These are phyloP conservation scores for Aspergillus pseudoterreus DNA, from an alignment of 2,329 filamentous ascomycete genomes.

Conservation along the genomic window DNA sequence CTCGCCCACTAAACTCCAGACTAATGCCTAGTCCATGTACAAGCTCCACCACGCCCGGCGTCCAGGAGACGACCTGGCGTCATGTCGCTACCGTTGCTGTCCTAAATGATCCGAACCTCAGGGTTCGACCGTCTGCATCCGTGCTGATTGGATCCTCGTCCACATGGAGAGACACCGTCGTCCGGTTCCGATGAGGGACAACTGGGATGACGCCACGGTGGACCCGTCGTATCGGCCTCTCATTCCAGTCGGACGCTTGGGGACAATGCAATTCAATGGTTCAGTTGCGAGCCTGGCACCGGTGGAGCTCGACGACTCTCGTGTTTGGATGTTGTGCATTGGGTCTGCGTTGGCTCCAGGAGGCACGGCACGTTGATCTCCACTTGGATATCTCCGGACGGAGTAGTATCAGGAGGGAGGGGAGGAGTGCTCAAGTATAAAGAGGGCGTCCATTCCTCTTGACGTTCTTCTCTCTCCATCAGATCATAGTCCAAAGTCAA, in stretches of 20 bases:
- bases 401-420: not conserved
- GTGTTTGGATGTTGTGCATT: no score
- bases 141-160: not conserved
- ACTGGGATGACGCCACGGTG: no score
- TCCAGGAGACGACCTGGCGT: not conserved
- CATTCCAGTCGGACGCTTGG: no score
- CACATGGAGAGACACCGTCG: not conserved
- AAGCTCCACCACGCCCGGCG: not conserved
- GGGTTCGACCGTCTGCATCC: no score
- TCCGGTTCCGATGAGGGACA: not conserved
- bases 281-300: no score
- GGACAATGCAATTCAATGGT: no score
- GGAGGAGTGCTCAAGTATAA: not conserved
- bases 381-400: no score
- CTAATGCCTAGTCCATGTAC: not conserved
- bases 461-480: not conserved
- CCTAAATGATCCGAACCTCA: not conserved
- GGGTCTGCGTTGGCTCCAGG: no score
- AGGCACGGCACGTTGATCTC: no score
- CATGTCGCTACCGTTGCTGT: not conserved
- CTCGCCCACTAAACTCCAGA: not conserved
- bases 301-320: no score
- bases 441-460: not conserved
- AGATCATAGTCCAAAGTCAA: not conserved
- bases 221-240: no score